Evolutionary conservation across 148 eudicot genomes (phyloP).

Genomic region (Rhododendron williamsianum): DNA sequence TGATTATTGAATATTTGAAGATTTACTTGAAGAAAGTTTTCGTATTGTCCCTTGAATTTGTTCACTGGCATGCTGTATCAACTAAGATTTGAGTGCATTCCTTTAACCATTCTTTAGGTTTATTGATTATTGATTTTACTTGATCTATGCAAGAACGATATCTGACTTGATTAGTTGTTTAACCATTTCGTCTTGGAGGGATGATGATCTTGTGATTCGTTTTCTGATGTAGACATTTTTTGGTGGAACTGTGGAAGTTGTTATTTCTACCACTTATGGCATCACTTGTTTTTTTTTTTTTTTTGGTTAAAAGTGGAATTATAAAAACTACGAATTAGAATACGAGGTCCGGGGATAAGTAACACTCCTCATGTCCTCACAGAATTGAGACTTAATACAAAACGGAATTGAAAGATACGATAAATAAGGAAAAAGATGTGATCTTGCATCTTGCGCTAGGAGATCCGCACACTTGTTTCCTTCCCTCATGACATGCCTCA

Average conservation of each 20-base stretch:
- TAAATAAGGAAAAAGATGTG: too few relatives aligned
- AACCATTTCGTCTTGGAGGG: neutral
- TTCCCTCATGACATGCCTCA: too few relatives aligned
- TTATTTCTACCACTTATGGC: neutral
- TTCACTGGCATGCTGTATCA: neutral
- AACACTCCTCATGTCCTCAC: too few relatives aligned
- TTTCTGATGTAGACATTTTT: neutral
- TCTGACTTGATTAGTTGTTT: neutral
- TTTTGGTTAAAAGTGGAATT: too few relatives aligned
- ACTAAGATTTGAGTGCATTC: neutral
- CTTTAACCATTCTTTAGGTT: neutral
- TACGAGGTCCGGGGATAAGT: too few relatives aligned
- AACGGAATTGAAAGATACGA: too few relatives aligned
- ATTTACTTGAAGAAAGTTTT: neutral
- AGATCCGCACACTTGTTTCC: too few relatives aligned
- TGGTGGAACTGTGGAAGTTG: neutral
- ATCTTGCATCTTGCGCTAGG: too few relatives aligned
- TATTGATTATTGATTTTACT: neutral
- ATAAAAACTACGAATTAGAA: too few relatives aligned
- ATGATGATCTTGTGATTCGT: neutral
- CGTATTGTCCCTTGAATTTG: neutral
- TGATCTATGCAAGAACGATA: neutral
- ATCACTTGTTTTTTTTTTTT: neutral
- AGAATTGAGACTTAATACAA: too few relatives aligned
- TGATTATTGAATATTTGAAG: neutral